phyloP scores from a whole-genome alignment of 169 alveolate species.

The Sarcocystis neurona region DNA sequence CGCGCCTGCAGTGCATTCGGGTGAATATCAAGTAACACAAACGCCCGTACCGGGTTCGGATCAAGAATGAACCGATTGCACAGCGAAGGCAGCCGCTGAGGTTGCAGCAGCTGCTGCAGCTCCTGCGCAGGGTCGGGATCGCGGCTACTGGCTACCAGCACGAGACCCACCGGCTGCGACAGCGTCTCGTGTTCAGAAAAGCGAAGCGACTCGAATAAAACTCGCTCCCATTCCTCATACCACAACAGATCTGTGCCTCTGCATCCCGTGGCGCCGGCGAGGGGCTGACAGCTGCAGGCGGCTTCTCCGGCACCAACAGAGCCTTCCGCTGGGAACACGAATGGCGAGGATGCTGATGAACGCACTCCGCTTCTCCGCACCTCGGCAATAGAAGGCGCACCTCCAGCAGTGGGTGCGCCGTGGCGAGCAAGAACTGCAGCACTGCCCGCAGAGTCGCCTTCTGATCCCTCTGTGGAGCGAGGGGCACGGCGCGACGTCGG shows the following conservation, averaged over 20 bases:
- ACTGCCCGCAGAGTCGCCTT: no score
- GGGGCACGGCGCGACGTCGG: no score
- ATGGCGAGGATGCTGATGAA: slow-evolving; percentile 27
- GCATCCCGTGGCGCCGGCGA: slow-evolving; percentile 24
- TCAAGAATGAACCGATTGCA: slow-evolving; percentile 46
- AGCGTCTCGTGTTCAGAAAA: slow-evolving; percentile 28
- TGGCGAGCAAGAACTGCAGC: no score
- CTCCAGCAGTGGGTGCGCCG: neutral
- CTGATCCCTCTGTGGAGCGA: no score
- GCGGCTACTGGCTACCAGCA: slow-evolving; percentile 10
- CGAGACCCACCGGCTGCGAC: slow-evolving; percentile 48
- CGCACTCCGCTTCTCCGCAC: slow-evolving; percentile 28
- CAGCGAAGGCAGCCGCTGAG: neutral
- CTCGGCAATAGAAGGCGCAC: neutral
- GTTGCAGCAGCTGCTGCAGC: slow-evolving; percentile 39
- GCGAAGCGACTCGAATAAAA: slow-evolving; percentile 28
- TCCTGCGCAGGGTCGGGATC: slow-evolving; percentile 34
- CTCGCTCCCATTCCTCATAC: slow-evolving; percentile 35
- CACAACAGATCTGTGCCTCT: slow-evolving; percentile 34
- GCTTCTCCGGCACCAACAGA: neutral
- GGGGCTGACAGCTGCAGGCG: neutral
- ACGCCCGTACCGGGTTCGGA: slow-evolving; percentile 30
- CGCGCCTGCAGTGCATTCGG: slow-evolving; percentile 32
- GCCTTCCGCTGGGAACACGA: neutral
- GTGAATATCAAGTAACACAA: slow-evolving; percentile 38